Evolutionary conservation across 768 basidiomycete species (phyloP).

Genomic region (Tephrocybe sp.): DNA sequence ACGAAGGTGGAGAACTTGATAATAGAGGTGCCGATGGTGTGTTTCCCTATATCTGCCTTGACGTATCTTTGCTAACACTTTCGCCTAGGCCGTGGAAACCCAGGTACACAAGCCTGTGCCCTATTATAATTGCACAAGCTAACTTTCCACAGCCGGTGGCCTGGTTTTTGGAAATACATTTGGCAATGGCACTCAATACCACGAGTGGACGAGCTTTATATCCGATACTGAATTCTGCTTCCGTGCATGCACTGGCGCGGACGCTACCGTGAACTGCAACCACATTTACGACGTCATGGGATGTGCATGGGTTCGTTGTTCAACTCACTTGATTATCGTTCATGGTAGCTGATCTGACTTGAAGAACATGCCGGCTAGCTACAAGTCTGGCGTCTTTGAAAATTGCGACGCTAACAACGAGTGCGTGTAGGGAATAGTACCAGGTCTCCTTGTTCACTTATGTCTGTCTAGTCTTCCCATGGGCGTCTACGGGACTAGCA

Average conservation of each 20-base stretch:
- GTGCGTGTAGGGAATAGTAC: conserved; percentile 22
- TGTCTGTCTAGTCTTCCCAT: conserved; percentile 43
- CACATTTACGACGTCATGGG: conserved; percentile 79
- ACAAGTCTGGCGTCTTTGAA: conserved; percentile 60
- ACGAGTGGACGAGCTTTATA: conserved; percentile 87
- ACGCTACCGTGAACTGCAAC: conserved; percentile 62
- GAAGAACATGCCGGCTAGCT: conserved; percentile 81
- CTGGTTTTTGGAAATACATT: conserved; percentile 68
- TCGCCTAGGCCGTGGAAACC: conserved; percentile 38
- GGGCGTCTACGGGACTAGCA: conserved; percentile 74
- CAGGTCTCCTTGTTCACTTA: too few relatives aligned
- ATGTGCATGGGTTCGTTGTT: conserved; percentile 40
- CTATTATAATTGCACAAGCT: background rate
- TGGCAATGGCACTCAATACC: conserved; percentile 50
- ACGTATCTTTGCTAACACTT: background rate
- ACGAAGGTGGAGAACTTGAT: conserved; percentile 72
- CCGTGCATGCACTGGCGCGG: conserved; percentile 55
- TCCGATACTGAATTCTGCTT: conserved; percentile 33
- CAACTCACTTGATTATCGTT: background rate
- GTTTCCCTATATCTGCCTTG: conserved; percentile 33
- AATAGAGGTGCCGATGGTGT: conserved; percentile 63
- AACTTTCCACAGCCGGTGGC: conserved; percentile 52
- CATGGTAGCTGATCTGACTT: background rate
- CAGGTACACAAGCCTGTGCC: conserved; percentile 24
- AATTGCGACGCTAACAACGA: conserved; percentile 63